Base-by-base conservation (phyloP, 331 rosid genomes). In the Telfairia occidentalis region DNA sequence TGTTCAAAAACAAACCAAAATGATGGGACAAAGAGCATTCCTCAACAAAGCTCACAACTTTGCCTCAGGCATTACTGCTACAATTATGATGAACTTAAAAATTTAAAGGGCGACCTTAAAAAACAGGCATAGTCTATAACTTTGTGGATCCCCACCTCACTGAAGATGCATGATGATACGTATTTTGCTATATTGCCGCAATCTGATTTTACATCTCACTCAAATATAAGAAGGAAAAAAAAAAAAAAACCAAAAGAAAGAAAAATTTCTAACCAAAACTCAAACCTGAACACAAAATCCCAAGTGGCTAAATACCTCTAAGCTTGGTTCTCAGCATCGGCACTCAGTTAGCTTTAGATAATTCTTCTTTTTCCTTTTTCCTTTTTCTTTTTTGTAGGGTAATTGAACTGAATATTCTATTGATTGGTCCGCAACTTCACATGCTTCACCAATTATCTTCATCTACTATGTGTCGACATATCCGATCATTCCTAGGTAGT, bases 121-220 rank as follows among this genome's bases (percentile, higher is more conserved):
- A 9, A 61, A 48, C 29, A 30, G 16, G 26, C 72, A 77, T 57
- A 78, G 86, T 75, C 79, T 82, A 77, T 85, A 71, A 66, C 50
- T 84, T 89, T 76, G 53, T 74, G 89, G 86, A 84, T 79, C 83
- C 83, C 80, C 82, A 85, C 87, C 92, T 86, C 90, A 82, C 90
- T 83, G 80, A 84, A 82, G 97, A 89, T 83, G 97, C 96, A 89
- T 86, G 90, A 92, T 87, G 90, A 85, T 86, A 92, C 92, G 87
- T 91, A 84, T 89, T 84, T 82, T 83, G 82, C 91, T 92, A 89
- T 86, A 89, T n/a, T 89, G 89, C 93, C 92, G 96, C 89, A 88
- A 92, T 86, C 89, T 86, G 96, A 85, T 89, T 92, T 86, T 89
- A 92, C 93, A 89, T 89, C 96, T 87, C 96, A 91, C 92, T 92